A percentile compares a stretch with the other conserved stretches of the same genome.
These are phyloP conservation scores for Aureobasidium uvarum DNA, from an alignment of 2,329 filamentous ascomycete species.

Conservation along the genomic window DNA sequence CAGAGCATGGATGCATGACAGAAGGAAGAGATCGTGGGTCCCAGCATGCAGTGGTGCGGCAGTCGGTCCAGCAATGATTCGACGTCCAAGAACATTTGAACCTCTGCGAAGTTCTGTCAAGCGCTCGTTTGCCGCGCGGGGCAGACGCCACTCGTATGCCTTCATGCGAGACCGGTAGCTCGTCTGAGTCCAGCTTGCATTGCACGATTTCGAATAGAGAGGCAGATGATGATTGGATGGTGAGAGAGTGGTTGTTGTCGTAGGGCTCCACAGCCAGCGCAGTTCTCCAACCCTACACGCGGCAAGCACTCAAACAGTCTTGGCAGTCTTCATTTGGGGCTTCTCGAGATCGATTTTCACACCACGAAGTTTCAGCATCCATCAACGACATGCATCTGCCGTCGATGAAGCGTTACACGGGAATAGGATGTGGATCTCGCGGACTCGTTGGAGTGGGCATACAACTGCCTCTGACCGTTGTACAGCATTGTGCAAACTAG, in stretches of 20 bases:
- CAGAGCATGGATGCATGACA: slow-evolving; percentile 16
- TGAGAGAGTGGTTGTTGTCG: background rate
- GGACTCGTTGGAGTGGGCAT: background rate
- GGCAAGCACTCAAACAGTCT: slow-evolving; percentile 19
- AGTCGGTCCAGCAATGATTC: slow-evolving; percentile 19
- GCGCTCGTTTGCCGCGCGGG: background rate
- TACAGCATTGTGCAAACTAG: slow-evolving; percentile 4
- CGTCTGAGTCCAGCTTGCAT: background rate
- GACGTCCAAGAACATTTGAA: slow-evolving; percentile 11
- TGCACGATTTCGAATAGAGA: slow-evolving; percentile 14
- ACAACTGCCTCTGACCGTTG: background rate
- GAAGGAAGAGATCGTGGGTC: slow-evolving; percentile 15
- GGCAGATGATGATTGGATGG: background rate
- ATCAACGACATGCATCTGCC: background rate
- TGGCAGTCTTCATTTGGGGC: background rate
- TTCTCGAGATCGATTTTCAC: background rate
- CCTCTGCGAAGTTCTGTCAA: background rate
- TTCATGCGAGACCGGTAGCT: background rate
- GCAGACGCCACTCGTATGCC: background rate
- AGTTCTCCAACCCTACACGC: slow-evolving; percentile 15
- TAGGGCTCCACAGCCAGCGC: slow-evolving; percentile 3
- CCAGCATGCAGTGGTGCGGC: slow-evolving; percentile 26
- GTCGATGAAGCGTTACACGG: background rate
- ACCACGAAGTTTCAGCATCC: background rate
- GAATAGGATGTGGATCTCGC: background rate